Conservation (phyloP, 352 stramenopile species). For the Globisporangium okanoganense region DNA sequence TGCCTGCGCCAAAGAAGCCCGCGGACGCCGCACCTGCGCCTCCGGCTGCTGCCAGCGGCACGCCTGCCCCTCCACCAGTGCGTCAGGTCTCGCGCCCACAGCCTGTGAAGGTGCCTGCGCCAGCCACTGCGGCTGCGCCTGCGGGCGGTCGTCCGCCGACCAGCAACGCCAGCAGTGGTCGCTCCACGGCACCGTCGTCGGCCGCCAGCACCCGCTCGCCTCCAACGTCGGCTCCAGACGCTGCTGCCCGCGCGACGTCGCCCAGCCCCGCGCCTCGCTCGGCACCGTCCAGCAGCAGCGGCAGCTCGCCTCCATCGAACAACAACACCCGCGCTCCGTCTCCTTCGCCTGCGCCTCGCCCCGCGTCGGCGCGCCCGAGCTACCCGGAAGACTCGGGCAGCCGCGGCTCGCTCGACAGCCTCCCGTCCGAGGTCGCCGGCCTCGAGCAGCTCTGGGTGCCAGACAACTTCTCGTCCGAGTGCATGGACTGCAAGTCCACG, state of each 20-base stretch:
- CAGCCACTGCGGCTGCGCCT: conserved; percentile 7
- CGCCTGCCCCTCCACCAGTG: conserved; percentile 8
- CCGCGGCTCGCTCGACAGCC: conserved; percentile 49
- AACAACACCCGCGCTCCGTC: conserved; percentile 7
- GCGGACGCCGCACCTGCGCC: conserved; percentile 14
- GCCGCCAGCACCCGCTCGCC: conserved; percentile 22
- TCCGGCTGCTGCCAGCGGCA: conserved; percentile 14
- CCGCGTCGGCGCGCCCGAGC: conserved; percentile 17
- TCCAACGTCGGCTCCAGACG: conserved; percentile 23
- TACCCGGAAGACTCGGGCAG: conserved; percentile 18
- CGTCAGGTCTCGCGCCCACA: conserved; percentile 13
- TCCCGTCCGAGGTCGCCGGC: conserved; percentile 54
- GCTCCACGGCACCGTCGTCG: conserved; percentile 16
- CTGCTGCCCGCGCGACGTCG: not conserved
- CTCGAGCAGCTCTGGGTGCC: conserved; percentile 86
- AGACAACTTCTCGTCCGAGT: conserved; percentile 84
- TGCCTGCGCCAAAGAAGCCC: conserved; percentile 7
- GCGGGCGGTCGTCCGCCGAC: conserved; percentile 2
- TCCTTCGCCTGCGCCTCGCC: not conserved
- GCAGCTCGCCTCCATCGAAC: not conserved
- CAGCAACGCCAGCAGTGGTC: conserved; percentile 3
- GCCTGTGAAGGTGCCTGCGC: conserved; percentile 8
- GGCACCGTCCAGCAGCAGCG: conserved; percentile 5
- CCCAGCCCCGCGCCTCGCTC: conserved; percentile 16
- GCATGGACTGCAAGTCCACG: conserved; percentile 83